Percentiles rank a stretch among this genome's conserved stretches.
Conservation (phyloP, 257 asterid species). For the Plantago elongata region DNA sequence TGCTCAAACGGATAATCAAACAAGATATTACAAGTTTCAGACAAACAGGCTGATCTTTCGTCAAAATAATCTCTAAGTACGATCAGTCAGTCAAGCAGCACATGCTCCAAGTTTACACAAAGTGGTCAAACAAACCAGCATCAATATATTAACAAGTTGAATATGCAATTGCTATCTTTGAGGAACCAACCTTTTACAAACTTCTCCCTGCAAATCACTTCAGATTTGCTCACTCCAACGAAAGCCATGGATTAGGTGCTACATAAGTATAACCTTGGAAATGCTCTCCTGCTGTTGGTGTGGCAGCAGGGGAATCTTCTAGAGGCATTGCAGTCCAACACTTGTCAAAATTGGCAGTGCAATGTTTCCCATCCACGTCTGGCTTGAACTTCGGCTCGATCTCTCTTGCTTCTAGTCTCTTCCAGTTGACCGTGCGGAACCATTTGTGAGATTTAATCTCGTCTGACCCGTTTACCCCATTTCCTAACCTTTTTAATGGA, state of each 20-base stretch:
- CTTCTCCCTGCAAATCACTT: not conserved
- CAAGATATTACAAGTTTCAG: too few relatives aligned
- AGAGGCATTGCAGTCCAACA: conserved; percentile 92
- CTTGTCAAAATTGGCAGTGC: conserved; percentile 85
- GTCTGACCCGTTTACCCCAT: conserved; percentile 77
- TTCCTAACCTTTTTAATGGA: conserved; percentile 65
- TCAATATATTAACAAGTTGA: too few relatives aligned
- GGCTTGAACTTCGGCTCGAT: conserved; percentile 70
- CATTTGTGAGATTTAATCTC: conserved; percentile 81
- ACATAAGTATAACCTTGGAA: conserved; percentile 85
- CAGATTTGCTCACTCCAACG: conserved; percentile 29
- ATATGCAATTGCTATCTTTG: too few relatives aligned
- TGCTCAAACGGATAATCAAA: too few relatives aligned
- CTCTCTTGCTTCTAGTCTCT: conserved; percentile 69
- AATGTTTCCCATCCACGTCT: conserved; percentile 66
- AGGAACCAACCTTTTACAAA: not conserved
- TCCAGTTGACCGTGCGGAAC: conserved; percentile 77
- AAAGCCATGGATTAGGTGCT: conserved; percentile 84
- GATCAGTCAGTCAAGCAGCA: too few relatives aligned
- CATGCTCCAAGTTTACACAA: too few relatives aligned
- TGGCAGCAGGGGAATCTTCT: conserved; percentile 86
- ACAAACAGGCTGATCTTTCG: too few relatives aligned
- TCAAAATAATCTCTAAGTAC: too few relatives aligned
- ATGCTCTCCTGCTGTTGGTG: conserved; percentile 81
- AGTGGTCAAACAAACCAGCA: too few relatives aligned